A percentile compares a stretch with the other conserved stretches of the same genome.
Conservation (phyloP, 2,329 filamentous ascomycete species). For the Leptographium flavum region DNA sequence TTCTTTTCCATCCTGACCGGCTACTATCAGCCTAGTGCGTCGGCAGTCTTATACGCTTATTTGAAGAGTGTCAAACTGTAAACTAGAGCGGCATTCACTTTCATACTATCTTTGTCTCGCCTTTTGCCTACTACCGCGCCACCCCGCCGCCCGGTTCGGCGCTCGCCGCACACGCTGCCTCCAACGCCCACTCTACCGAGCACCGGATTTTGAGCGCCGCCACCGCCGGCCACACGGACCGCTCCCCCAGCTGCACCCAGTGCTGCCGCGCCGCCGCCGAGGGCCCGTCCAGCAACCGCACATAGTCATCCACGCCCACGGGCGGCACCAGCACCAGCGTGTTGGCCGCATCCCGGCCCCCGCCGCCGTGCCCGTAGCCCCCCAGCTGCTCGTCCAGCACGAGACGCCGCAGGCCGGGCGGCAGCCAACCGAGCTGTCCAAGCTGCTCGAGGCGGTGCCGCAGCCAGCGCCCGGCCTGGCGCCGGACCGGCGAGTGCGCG, state of each 20-base stretch:
- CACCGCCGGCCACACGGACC: slow-evolving; percentile 82
- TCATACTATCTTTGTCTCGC: too few species aligned
- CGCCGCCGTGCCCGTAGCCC: slow-evolving; percentile 17
- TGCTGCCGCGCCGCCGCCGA: slow-evolving; percentile 62
- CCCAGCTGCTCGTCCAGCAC: slow-evolving; percentile 73
- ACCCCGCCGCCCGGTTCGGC: too few species aligned
- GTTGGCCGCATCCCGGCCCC: not conserved
- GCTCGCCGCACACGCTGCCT: slow-evolving; percentile 70
- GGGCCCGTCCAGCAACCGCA: slow-evolving; percentile 68
- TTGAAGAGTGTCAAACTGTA: too few species aligned
- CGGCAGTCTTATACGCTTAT: too few species aligned
- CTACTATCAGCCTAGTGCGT: too few species aligned
- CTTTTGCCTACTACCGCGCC: too few species aligned
- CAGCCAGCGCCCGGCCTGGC: slow-evolving; percentile 19
- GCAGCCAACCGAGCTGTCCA: slow-evolving; percentile 61
- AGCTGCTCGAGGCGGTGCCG: slow-evolving; percentile 69
- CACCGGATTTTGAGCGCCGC: slow-evolving; percentile 69
- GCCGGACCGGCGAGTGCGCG: slow-evolving; percentile 23
- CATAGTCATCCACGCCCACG: slow-evolving; percentile 57
- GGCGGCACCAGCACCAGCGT: slow-evolving; percentile 67
- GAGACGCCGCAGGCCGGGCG: slow-evolving; percentile 55
- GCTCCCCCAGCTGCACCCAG: slow-evolving; percentile 75
- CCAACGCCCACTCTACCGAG: slow-evolving; percentile 75
- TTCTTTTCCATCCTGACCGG: too few species aligned
- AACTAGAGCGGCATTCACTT: too few species aligned